Conservation (phyloP, 2,329 filamentous ascomycete genomes). For the Calonectria crousiana region DNA sequence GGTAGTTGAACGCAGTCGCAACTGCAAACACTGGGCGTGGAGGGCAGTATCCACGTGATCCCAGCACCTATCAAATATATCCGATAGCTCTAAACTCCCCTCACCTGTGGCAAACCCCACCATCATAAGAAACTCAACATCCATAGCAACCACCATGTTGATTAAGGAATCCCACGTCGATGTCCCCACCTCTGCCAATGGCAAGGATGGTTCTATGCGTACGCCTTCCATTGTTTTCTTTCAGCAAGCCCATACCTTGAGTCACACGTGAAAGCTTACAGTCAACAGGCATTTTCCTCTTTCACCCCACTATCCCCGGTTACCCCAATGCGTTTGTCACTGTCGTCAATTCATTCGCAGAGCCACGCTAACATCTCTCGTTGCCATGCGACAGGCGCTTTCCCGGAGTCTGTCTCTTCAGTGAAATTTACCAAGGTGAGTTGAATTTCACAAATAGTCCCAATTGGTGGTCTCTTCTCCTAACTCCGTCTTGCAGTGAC, state of each 20-base stretch:
- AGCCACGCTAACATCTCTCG: slow-evolving; percentile 16
- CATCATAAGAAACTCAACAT: background rate
- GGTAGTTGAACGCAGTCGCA: background rate
- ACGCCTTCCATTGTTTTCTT: slow-evolving; percentile 30
- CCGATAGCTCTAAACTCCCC: background rate
- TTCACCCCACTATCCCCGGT: slow-evolving; percentile 85
- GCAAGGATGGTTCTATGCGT: slow-evolving; percentile 68
- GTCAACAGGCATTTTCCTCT: slow-evolving; percentile 82
- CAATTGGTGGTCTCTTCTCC: background rate
- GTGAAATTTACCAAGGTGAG: slow-evolving; percentile 94
- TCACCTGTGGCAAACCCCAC: background rate
- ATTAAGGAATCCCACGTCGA: slow-evolving; percentile 67
- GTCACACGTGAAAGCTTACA: slow-evolving; percentile 19
- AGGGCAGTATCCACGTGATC: background rate
- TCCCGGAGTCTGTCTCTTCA: slow-evolving; percentile 89
- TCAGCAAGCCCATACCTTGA: slow-evolving; percentile 12
- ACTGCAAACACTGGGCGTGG: background rate
- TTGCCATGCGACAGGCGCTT: slow-evolving; percentile 65
- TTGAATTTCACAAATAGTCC: no score
- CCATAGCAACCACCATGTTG: slow-evolving; percentile 56
- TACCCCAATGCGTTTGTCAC: slow-evolving; percentile 82
- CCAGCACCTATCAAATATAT: background rate
- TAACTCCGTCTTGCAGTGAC: slow-evolving; percentile 70
- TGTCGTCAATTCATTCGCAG: no score
- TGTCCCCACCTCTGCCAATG: slow-evolving; percentile 63